These are phyloP conservation scores for Aspergillus sojae DNA, from an alignment of 2,329 filamentous ascomycete species.

Conservation along the genomic window DNA sequence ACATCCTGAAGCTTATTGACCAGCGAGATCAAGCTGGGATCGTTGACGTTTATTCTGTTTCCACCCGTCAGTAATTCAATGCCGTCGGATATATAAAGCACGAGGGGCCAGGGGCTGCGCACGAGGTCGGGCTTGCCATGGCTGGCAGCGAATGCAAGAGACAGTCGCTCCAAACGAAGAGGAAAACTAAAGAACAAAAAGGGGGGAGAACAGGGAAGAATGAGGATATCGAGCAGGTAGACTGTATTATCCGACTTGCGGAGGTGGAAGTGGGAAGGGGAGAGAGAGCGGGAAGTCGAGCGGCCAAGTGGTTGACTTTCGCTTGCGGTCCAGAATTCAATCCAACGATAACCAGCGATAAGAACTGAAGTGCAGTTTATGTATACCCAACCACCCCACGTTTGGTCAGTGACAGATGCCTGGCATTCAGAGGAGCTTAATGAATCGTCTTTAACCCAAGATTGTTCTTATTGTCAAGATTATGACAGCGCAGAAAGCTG, in stretches of 20 bases:
- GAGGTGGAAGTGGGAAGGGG: conserved; percentile 15
- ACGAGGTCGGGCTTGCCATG: conserved; percentile 52
- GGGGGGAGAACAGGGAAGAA: background rate
- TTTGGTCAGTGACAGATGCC: background rate
- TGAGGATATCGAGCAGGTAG: conserved; percentile 11
- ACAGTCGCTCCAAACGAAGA: conserved; percentile 16
- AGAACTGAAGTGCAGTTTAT: background rate
- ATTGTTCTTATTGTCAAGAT: background rate
- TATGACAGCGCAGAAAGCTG: conserved; percentile 1
- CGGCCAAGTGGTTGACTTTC: conserved; percentile 24
- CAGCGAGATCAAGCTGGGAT: conserved; percentile 72
- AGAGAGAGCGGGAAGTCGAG: conserved; percentile 21
- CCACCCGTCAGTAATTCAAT: conserved; percentile 28
- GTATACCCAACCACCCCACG: conserved; percentile 1
- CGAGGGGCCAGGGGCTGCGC: conserved; percentile 36
- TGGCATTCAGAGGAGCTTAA: background rate
- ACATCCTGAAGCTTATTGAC: conserved; percentile 99
- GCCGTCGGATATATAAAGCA: conserved; percentile 18
- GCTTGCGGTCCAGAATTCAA: conserved; percentile 15
- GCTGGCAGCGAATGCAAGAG: conserved; percentile 32
- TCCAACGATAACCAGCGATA: conserved; percentile 1
- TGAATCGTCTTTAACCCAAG: background rate
- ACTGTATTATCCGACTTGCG: conserved; percentile 10
- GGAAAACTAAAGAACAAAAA: conserved; percentile 1
- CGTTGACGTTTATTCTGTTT: conserved; percentile 70